These are phyloP conservation scores for Pulicaria dysenterica DNA, from an alignment of 129 eudicot species.

Conservation along the genomic window DNA sequence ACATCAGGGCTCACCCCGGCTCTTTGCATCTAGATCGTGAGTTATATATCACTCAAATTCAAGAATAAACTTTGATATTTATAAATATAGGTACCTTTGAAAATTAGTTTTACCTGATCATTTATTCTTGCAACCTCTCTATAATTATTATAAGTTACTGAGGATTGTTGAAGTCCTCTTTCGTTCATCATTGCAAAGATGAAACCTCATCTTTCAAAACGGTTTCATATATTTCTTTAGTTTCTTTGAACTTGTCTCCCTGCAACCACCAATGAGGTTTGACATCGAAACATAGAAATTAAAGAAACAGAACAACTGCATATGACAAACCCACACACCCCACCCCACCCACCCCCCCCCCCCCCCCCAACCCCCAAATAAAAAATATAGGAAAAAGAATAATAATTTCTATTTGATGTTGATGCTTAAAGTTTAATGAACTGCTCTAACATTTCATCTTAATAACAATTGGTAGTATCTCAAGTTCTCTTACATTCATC, in stretches of 20 bases:
- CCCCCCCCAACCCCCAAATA: background rate
- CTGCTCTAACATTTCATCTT: too few species aligned
- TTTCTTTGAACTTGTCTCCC: conserved; percentile 84
- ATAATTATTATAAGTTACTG: conserved; percentile 88
- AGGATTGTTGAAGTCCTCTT: conserved; percentile 66
- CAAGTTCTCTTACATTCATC: too few species aligned
- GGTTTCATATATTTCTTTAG: conserved; percentile 78
- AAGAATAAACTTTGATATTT: too few species aligned
- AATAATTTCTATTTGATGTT: too few species aligned
- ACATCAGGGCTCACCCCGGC: conserved; percentile 84
- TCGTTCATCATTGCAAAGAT: conserved; percentile 65
- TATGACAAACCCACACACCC: too few species aligned
- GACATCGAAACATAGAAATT: conserved; percentile 19
- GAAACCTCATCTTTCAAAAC: conserved; percentile 58
- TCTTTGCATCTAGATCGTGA: conserved; percentile 77
- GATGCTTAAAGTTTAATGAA: too few species aligned
- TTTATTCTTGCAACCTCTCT: conserved; percentile 80
- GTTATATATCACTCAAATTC: too few species aligned
- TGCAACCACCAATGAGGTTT: conserved; percentile 33
- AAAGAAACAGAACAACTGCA: too few species aligned
- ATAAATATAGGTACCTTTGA: background rate
- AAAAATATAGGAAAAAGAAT: background rate
- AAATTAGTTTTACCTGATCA: conserved; percentile 63
- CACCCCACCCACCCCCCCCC: too few species aligned
- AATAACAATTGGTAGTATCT: too few species aligned